Evolutionary conservation across 2,329 filamentous ascomycete species (phyloP), one percentile per base, ranked within the genome.

Genomic region (Neoarthrinium moseri): DNA sequence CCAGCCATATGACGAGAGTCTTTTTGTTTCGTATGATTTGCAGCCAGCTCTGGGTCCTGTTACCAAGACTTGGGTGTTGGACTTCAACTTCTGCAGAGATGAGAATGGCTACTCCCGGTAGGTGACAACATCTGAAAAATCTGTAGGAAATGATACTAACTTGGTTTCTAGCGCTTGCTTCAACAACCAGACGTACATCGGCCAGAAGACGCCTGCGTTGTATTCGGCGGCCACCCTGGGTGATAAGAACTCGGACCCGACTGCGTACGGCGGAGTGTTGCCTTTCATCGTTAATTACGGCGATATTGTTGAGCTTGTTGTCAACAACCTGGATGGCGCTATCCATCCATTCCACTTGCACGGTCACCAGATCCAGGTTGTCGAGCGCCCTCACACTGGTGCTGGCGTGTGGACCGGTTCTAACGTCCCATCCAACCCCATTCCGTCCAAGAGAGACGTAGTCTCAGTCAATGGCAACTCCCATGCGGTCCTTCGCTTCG

Each of bases 131-230:
- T 1, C 15, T 18, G 26, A 18, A 13, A 33, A 24, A 64, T 33
- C 18, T 17, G 40, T 24, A 32, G 23, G 23, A 17, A 36, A 12
- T 26, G 7, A 17, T 18, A 13, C 22, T 44, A 36, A 44, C 15
- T 21, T 12, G 20, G 8, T 35, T 10, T 23, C 12, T 30, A 65
- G 63, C 22, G 74, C 75, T 10, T 80, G 72, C 57, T 72, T 84
- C 64, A 90, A 89, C 64, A 77, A 80, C 53, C 66, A 81, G 35
- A 84, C 84, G 6, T 90, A 87, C 58, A 75, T 86, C n/a, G 50
- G 62, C 6, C 86, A 86, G 42, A 79, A 82, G 56, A 85, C 89
- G 0, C 87, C 87, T 0, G 81, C 83, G 0, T 69, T 91, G 5
- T 91, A 89, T 71, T 84, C 83, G 3, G 86, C 77, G n/a, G 72